These are phyloP conservation scores for Xylaria longipes DNA, from an alignment of 495 filamentous ascomycete genomes.

Conservation along the genomic window DNA sequence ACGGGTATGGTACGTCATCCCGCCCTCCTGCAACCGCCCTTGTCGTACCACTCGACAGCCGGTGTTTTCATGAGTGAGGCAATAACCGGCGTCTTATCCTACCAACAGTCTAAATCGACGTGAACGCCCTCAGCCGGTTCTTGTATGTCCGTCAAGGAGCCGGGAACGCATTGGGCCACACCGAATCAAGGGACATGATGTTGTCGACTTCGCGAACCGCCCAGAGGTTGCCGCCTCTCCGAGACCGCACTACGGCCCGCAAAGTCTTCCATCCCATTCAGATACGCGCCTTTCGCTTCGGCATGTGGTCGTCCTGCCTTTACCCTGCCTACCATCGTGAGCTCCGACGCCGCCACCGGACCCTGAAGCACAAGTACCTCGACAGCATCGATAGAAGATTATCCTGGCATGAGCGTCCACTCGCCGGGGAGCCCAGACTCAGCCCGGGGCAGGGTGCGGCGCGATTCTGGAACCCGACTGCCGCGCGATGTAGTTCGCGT, in stretches of 20 bases:
- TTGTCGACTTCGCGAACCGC: conserved; percentile 42
- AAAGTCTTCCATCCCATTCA: conserved; percentile 43
- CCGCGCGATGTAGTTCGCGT: conserved; percentile 18
- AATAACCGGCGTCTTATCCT: background rate
- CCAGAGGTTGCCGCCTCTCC: conserved; percentile 42
- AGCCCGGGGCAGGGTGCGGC: conserved; percentile 44
- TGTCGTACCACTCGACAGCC: background rate
- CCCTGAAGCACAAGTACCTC: conserved; percentile 48
- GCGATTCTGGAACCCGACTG: conserved; percentile 42
- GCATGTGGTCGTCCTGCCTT: conserved; percentile 49
- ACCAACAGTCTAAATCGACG: background rate
- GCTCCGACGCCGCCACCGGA: conserved; percentile 46
- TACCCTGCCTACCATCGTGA: conserved; percentile 47
- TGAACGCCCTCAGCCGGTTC: background rate
- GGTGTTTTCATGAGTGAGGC: background rate
- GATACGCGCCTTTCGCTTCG: conserved; percentile 53
- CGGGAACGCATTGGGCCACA: background rate
- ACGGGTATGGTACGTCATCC: conserved; percentile 16
- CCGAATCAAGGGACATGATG: conserved; percentile 36
- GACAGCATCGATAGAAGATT: conserved; percentile 44
- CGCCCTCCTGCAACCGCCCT: background rate
- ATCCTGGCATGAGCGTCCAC: conserved; percentile 47
- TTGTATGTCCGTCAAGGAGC: background rate
- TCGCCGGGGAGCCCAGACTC: conserved; percentile 36
- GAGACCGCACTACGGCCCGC: conserved; percentile 28